phyloP scores from a whole-genome alignment of 805 yeast species.

The Kazachstania viticola region DNA sequence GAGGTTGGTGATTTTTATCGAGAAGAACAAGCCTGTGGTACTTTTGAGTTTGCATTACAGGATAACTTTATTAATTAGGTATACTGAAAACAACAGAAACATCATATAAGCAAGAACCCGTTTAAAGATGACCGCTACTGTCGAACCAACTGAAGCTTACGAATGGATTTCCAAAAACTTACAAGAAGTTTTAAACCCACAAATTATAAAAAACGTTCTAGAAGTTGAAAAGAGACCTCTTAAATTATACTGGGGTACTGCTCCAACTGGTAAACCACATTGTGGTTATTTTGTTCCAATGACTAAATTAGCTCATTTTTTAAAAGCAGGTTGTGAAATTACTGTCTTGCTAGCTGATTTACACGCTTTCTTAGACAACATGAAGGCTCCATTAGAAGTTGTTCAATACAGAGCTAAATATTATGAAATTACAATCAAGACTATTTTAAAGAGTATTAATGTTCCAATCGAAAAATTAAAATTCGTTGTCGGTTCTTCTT shows the following conservation, averaged over 20 bases:
- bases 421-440: constrained; percentile 74
- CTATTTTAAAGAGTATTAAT: constrained; percentile 73
- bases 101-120: too few species aligned
- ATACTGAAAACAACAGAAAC: too few species aligned
- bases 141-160: constrained; percentile 52
- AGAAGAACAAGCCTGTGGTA: too few species aligned
- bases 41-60: too few species aligned
- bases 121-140: constrained; percentile 11
- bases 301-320: constrained; percentile 90
- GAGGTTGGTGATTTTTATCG: too few species aligned
- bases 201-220: constrained; percentile 73
- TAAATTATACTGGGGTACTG: constrained; percentile 96
- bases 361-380: constrained; percentile 94
- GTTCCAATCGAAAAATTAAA: constrained; percentile 84
- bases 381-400: constrained; percentile 95
- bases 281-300: constrained; percentile 98
- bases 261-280: constrained; percentile 98
- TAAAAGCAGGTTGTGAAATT: constrained; percentile 93
- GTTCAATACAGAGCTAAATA: constrained; percentile 82
- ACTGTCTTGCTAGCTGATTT: constrained; percentile 86
- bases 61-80: too few species aligned
- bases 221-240: constrained; percentile 75
- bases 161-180: constrained; percentile 71
- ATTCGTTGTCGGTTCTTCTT: constrained; percentile 82
- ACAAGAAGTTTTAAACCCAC: constrained; percentile 84